Base-by-base conservation (phyloP, 2,329 filamentous ascomycete genomes). In the Aspergillus sp. region DNA sequence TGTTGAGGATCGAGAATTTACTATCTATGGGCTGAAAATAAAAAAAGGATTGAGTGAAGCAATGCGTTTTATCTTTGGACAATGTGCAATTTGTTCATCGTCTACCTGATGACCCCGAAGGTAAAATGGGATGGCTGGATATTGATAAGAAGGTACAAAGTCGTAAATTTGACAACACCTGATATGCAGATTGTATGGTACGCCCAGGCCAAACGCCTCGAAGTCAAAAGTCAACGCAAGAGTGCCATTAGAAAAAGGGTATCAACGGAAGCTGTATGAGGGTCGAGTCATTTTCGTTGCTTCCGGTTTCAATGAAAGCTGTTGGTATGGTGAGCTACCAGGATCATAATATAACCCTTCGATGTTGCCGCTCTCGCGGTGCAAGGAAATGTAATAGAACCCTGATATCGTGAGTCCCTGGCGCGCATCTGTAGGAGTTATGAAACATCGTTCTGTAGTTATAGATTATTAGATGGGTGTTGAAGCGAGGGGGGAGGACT, bases 261-360 rank as follows among this genome's bases (percentile, higher is more conserved):
- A 33, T 15, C 67, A 78, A 52, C 75, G 72, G 62, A 79, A 78
- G n/a, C 62, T 66, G 57, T 78, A 78, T 6, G 76, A 69, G 8
- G 77, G 76, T 52, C 74, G 73, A 15, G 72, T 64, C 74, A 78
- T 77, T 63, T 70, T 74, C 25, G 68, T 60, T 39, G 64, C 69
- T 50, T 76, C 68, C 3, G 79, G 78, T 37, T 72, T 71, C 49
- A 81, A 65, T 37, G 73, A 76, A 21, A 81, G 62, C 57, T 79
- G 75, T 48, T 81, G 79, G 58, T 80, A 81, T 6, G 79, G 79
- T 19, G 77, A 79, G 58, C 78, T 81, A 44, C 76, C 76, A 0
- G 78, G 78, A 52, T 81, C 79, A 62, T 80, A 80, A 49, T 81
- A 81, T 44, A 81, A 64, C 9, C 79, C 79, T 55, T 81, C 78